Base-by-base conservation (phyloP, 305 asterid species). In the Fraxinus paxiana region DNA sequence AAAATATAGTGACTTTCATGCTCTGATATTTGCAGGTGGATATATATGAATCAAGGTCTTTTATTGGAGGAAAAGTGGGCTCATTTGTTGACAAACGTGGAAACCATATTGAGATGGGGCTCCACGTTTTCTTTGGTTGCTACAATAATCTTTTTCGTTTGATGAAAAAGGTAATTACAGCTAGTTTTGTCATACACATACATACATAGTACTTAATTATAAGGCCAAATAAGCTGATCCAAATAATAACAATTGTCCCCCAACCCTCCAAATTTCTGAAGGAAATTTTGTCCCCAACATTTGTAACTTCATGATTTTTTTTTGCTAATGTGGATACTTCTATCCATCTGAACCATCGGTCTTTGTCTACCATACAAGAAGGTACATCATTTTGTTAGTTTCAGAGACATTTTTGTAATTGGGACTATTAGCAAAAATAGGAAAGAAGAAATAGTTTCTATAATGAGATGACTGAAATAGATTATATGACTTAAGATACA, bases 51-150 rank as follows among this genome's bases (percentile, higher is more conserved):
- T 89, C 95, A 0, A 92, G 96, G 91, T 54, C 92, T 67, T 94
- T 96, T 84, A 92, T 96, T 78, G 99, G 99, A 79, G 99, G 99
- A 43, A 96, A 96, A 94, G 99, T 96, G 89, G 99, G 99, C 77
- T 96, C 99, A 43, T 96, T 90, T 89, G 99, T 96, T 82, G 99
- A 94, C 89, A 92, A 76, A 86, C 84, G 84, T 59, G 99, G 99
- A 75, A 94, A 96, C 83, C 99, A 96, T 87, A 86, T 96, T 80
- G 99, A 96, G 84, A 96, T 96, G 99, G 99, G 99, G 22, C 87
- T 96, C 82, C 99, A 96, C 77, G 99, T 94, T 85, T 96, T 96
- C 91, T 96, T 96, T 81, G 99, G 99, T 75, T 96, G 99, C 94
- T 94, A 96, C 77, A 96, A 90, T 86, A 96, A 96, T 90, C 97